Conservation (phyloP, 352 stramenopile genomes). For the Phytophthora pistaciae region DNA sequence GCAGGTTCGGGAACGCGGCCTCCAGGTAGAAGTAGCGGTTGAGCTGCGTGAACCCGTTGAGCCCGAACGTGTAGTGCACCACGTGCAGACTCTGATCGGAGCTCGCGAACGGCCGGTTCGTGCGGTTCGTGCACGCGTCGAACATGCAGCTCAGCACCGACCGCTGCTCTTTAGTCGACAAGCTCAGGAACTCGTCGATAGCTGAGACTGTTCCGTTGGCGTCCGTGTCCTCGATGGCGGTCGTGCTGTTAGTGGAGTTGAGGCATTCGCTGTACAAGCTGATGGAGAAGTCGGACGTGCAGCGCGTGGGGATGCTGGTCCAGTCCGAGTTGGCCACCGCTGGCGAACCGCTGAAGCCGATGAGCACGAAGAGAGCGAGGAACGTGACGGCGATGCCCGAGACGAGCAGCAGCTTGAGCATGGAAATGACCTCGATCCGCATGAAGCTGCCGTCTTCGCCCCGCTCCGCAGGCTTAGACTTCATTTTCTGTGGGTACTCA, state of each 20-base stretch:
- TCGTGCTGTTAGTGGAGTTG: constrained; percentile 18
- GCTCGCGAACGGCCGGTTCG: constrained; percentile 47
- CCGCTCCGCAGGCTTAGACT: constrained; percentile 20
- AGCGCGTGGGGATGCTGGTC: constrained; percentile 58
- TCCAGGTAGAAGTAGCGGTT: constrained; percentile 76
- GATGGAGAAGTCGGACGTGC: constrained; percentile 61
- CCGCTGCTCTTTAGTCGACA: constrained; percentile 39
- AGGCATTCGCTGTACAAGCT: constrained; percentile 47
- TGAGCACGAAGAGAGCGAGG: constrained; percentile 53
- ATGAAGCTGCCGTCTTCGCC: constrained; percentile 63
- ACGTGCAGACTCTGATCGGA: constrained; percentile 45
- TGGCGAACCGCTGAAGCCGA: constrained; percentile 53
- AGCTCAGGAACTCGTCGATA: constrained; percentile 51
- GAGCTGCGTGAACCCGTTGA: constrained; percentile 59
- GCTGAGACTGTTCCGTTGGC: constrained; percentile 40
- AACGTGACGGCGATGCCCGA: constrained; percentile 38
- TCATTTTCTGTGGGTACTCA: constrained; percentile 25
- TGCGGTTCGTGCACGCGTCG: constrained; percentile 52
- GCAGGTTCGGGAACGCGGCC: constrained; percentile 55
- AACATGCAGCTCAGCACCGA: constrained; percentile 62
- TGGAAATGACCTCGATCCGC: constrained; percentile 68
- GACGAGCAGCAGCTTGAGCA: constrained; percentile 58
- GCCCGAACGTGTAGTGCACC: constrained; percentile 62
- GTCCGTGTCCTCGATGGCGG: constrained; percentile 16
- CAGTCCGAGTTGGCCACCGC: constrained; percentile 55